phyloP scores from a whole-genome alignment of 805 yeast species.

The Candida sphagnicola region DNA sequence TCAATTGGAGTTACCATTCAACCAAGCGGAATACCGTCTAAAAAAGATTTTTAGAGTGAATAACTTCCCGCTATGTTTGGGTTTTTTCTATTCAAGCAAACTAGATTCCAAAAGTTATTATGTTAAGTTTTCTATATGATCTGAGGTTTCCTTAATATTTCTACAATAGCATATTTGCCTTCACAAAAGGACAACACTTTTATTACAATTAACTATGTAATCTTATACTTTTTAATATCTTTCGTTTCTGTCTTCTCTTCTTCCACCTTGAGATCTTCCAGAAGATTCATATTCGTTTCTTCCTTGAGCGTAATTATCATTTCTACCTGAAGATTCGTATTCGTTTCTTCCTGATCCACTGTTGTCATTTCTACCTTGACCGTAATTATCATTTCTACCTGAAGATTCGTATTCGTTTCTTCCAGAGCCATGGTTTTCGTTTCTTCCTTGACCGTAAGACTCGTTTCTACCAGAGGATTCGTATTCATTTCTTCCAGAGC shows the following conservation, averaged over 20 bases:
- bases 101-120: neutral
- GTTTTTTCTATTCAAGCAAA: neutral
- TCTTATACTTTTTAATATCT: neutral
- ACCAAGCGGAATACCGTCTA: neutral
- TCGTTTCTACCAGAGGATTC: neutral
- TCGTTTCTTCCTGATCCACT: neutral
- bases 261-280: neutral
- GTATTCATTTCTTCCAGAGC: neutral
- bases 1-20: constrained; percentile 3
- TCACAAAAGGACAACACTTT: no score
- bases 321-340: neutral
- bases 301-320: neutral
- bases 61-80: neutral
- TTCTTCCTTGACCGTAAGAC: neutral
- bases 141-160: neutral
- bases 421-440: neutral
- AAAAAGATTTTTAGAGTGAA: neutral
- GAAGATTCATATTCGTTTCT: neutral
- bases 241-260: neutral
- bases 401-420: neutral
- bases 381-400: neutral
- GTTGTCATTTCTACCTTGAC: neutral
- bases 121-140: neutral
- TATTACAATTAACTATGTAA: no score
- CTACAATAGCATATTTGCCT: no score